Conservation (phyloP, 306 rosid genomes). For the Trifolium pratense region DNA sequence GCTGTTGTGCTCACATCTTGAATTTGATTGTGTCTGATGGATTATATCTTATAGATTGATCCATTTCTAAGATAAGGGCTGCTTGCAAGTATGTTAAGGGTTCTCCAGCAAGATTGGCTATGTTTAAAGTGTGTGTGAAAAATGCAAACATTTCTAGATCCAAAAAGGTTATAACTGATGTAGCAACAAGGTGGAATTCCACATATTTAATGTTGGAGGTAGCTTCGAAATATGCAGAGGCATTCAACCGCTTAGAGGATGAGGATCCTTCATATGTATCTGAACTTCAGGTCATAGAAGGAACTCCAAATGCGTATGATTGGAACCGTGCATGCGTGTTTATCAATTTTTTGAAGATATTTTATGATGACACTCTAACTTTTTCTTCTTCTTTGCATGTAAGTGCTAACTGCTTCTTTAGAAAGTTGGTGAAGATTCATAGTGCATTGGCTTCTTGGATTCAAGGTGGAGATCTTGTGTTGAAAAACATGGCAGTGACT, state of each 20-base stretch:
- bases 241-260: too few species aligned
- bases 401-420: background rate
- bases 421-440: background rate
- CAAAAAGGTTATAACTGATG: background rate
- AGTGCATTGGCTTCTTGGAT: background rate
- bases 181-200: background rate
- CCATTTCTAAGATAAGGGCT: background rate
- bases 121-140: background rate
- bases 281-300: background rate
- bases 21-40: background rate
- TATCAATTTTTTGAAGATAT: background rate
- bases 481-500: background rate
- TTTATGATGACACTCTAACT: background rate
- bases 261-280: too few species aligned
- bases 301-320: background rate
- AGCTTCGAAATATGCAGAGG: too few species aligned
- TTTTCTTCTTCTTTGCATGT: background rate
- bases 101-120: background rate
- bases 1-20: background rate
- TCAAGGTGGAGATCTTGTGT: background rate
- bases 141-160: background rate
- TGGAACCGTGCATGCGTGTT: background rate
- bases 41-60: background rate
- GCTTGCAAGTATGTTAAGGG: too few species aligned
- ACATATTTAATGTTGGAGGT: background rate